Base-by-base conservation (phyloP, 106 monocot species). In the Narthecium ossifragum region DNA sequence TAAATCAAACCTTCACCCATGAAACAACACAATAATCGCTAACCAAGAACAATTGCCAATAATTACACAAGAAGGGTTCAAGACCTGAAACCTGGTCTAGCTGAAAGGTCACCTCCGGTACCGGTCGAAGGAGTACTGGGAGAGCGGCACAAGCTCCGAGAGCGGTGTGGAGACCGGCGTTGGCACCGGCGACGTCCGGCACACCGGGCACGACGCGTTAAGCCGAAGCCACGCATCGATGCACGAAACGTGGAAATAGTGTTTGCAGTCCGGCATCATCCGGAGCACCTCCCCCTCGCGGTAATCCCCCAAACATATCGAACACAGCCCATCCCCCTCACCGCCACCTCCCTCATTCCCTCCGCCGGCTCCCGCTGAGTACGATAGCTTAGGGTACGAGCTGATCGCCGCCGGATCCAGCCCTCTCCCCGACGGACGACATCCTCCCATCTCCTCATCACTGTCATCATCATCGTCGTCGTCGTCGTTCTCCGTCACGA, bases 301-400 rank as follows among this genome's bases (percentile, higher is more conserved):
- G 13, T 61, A 61, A 12, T 61, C 61, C 6, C 46, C 45, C 11
- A 61, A n/a, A 46, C 61, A 61, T 14, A 61, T 47, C 2, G 46
- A 7, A 46, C 61, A 61, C 46, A 30, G 46, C 15, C 10, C 39
- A 18, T 61, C 70, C n/a, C n/a, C n/a, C n/a, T n/a, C n/a, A n/a
- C n/a, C n/a, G n/a, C n/a, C n/a, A n/a, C n/a, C n/a, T n/a, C n/a
- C n/a, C n/a, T n/a, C n/a, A n/a, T n/a, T n/a, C n/a, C n/a, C n/a
- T n/a, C 67, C 68, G 15, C 38, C 63, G 25, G 34, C 64, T 34
- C 34, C 59, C 10, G 59, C 34, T 4, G 70, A 67, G 59, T 63
- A 86, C 13, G 62, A 52, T 29, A 78, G 74, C 57, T 59, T 81
- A 0, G 81, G 85, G 74, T 86, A 86, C 12, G 77, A 73, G 11